Conservation (phyloP, 345 rosid genomes). For the Nephelium lappaceum region DNA sequence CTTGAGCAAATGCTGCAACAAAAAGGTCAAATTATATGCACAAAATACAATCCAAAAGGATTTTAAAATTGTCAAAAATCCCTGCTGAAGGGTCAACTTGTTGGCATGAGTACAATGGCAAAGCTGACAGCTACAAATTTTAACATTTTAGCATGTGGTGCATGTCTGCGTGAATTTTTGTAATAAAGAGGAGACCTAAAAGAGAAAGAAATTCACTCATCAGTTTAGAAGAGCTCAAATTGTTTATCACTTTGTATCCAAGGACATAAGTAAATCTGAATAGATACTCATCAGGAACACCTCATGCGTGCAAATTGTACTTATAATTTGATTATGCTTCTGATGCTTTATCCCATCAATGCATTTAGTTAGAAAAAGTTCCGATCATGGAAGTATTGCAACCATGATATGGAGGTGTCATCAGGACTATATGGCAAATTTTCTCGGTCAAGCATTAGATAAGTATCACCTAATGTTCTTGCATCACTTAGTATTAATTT, state of each 20-base stretch:
- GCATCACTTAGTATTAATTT: neutral
- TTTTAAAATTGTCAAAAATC: neutral
- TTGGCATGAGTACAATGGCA: neutral
- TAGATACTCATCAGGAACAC: neutral
- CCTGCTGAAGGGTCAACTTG: neutral
- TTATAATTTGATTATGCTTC: neutral
- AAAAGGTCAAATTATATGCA: neutral
- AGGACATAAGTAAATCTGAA: neutral
- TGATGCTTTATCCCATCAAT: neutral
- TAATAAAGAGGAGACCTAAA: neutral
- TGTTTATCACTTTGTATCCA: neutral
- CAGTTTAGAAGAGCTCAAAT: neutral
- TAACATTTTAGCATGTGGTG: neutral
- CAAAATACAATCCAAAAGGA: neutral
- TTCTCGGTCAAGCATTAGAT: neutral
- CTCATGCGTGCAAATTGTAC: neutral
- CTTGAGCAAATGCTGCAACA: slow-evolving; percentile 9
- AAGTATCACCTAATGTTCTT: neutral
- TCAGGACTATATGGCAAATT: too few species aligned
- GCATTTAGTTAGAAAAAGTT: neutral
- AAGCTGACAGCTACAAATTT: neutral
- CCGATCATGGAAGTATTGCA: too few species aligned
- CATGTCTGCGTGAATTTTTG: neutral
- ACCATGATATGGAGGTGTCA: too few species aligned
- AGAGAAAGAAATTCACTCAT: neutral